phyloP scores from a whole-genome alignment of 2,329 filamentous ascomycete species.

The Fusarium sulawesiense region DNA sequence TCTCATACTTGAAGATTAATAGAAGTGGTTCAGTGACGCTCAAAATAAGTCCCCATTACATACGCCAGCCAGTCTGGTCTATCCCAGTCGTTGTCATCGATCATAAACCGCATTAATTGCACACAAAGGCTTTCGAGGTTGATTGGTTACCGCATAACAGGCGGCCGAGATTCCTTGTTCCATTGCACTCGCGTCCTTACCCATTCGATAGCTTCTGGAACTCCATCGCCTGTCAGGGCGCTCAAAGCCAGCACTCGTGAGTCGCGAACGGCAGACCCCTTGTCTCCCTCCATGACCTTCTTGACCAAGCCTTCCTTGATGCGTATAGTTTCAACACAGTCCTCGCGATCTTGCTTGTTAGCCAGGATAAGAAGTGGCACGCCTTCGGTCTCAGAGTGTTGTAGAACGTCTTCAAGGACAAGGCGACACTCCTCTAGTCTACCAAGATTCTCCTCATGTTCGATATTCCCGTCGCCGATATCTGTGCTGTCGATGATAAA shows the following conservation, averaged over 20 bases:
- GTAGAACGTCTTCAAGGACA: slow-evolving; percentile 89
- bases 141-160: slow-evolving; percentile 86
- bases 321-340: slow-evolving; percentile 95
- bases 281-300: slow-evolving; percentile 94
- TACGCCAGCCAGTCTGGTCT: slow-evolving; percentile 31
- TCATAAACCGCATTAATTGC: slow-evolving; percentile 30
- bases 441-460: slow-evolving; percentile 62
- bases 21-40: slow-evolving; percentile 28
- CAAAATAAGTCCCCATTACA: slow-evolving; percentile 31
- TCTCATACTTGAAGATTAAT: slow-evolving; percentile 25
- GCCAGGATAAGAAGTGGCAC: slow-evolving; percentile 92
- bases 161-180: slow-evolving; percentile 94
- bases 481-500: slow-evolving; percentile 98
- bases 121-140: neutral
- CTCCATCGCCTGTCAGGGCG: slow-evolving; percentile 87
- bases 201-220: slow-evolving; percentile 97
- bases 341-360: slow-evolving; percentile 97
- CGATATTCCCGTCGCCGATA: slow-evolving; percentile 83
- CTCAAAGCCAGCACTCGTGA: slow-evolving; percentile 91
- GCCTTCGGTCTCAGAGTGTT: slow-evolving; percentile 87
- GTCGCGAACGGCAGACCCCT: slow-evolving; percentile 86
- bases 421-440: slow-evolving; percentile 88
- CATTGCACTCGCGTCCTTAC: slow-evolving; percentile 90
- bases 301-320: slow-evolving; percentile 98
- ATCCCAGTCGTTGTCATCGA: slow-evolving; percentile 26